Percentiles rank a stretch among this genome's conserved stretches.
phyloP scores from a whole-genome alignment of 805 yeast genomes.

The Schwanniomyces occidentalis region DNA sequence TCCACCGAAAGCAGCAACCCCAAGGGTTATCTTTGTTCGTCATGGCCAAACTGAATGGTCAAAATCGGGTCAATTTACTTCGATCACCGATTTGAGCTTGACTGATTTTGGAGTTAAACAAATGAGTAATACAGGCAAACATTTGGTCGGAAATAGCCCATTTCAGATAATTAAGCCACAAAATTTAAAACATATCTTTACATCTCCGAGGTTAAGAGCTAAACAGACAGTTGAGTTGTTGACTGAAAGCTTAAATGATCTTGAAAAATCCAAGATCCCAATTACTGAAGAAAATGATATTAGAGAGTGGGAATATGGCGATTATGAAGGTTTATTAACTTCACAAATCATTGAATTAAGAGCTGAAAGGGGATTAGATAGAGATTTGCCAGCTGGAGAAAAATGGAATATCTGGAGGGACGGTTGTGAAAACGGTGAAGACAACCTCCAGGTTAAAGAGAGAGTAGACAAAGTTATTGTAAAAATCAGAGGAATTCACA shows the following conservation, averaged over 20 bases:
- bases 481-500: constrained; percentile 62
- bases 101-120: constrained; percentile 78
- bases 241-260: constrained; percentile 47
- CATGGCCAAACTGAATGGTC: constrained; percentile 98
- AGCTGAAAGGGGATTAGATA: constrained; percentile 53
- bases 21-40: constrained; percentile 71
- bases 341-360: constrained; percentile 64
- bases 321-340: constrained; percentile 83
- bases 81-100: constrained; percentile 77
- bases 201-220: constrained; percentile 85
- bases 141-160: constrained; percentile 59
- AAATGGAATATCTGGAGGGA: constrained; percentile 85
- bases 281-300: constrained; percentile 57
- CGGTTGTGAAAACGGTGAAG: constrained; percentile 93
- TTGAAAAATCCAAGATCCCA: constrained; percentile 42
- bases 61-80: constrained; percentile 87
- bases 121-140: constrained; percentile 71
- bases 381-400: constrained; percentile 24
- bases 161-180: constrained; percentile 60
- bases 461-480: constrained; percentile 73
- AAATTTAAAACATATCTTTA: constrained; percentile 61
- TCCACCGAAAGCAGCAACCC: constrained; percentile 40
- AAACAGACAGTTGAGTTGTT: constrained; percentile 69
- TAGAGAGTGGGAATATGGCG: constrained; percentile 96
- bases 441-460: constrained; percentile 59